phyloP scores from a whole-genome alignment of 257 asterid species.

The Buddleja alternifolia region DNA sequence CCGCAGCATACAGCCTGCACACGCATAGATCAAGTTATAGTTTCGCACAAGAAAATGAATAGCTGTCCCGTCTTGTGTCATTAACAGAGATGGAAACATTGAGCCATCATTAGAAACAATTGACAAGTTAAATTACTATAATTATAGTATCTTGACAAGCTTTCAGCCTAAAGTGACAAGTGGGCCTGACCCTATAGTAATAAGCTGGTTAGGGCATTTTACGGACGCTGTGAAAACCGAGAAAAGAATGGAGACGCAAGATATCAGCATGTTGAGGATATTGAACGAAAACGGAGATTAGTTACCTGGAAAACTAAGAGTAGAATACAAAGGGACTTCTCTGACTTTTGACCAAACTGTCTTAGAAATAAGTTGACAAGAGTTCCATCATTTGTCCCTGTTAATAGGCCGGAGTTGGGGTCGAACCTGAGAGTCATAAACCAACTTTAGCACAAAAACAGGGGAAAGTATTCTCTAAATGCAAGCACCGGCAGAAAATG shows the following conservation, averaged over 20 bases:
- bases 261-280: neutral
- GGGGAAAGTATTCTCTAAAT: neutral
- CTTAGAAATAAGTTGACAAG: slow-evolving; percentile 81
- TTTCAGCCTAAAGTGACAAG: too few species aligned
- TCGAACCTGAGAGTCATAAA: slow-evolving; percentile 60
- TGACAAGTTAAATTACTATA: neutral
- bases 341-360: slow-evolving; percentile 72
- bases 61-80: too few species aligned
- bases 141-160: too few species aligned
- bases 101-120: neutral
- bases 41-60: neutral
- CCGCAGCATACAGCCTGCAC: slow-evolving; percentile 81
- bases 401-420: slow-evolving; percentile 76
- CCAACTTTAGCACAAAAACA: neutral
- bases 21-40: slow-evolving; percentile 5
- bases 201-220: neutral
- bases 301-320: slow-evolving; percentile 83
- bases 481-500: too few species aligned
- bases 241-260: neutral
- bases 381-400: slow-evolving; percentile 92
- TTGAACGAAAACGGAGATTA: neutral
- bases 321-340: slow-evolving; percentile 73
- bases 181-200: neutral
- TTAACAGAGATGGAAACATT: neutral
- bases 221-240: neutral